A percentile compares a stretch with the other conserved stretches of the same genome.
Conservation (phyloP, 176 grass and related monocot species). For the Phoenix roebelenii region DNA sequence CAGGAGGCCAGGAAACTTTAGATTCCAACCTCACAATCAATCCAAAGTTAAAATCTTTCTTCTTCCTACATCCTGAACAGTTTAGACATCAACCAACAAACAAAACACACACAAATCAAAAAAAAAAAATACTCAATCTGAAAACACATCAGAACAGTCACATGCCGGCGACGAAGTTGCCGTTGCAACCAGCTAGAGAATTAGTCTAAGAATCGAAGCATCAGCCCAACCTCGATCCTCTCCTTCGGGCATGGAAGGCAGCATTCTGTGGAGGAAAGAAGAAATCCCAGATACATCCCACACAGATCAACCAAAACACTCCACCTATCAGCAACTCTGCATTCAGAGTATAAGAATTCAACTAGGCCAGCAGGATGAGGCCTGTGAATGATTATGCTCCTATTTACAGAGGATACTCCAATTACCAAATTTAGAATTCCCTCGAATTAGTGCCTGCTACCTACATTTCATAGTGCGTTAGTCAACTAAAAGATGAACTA, state of each 20-base stretch:
- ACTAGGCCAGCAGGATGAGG: not conserved
- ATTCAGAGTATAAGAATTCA: conserved; percentile 7
- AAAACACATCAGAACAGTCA: not conserved
- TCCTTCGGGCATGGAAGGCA: not conserved
- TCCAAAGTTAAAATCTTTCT: not conserved
- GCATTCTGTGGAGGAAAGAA: not conserved
- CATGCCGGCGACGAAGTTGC: not conserved
- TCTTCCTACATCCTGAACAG: not conserved
- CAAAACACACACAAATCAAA: not conserved
- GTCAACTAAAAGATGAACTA: not conserved
- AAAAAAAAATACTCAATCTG: not conserved
- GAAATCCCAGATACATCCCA: not conserved
- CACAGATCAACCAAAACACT: not conserved
- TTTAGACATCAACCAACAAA: not conserved
- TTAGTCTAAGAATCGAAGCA: not conserved
- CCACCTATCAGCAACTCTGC: conserved; percentile 7
- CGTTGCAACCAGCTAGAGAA: not conserved
- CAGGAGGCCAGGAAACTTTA: not conserved
- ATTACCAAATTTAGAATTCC: not conserved
- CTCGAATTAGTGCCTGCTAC: not conserved
- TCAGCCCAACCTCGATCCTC: not conserved
- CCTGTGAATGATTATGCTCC: conserved; percentile 1
- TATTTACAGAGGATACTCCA: not conserved
- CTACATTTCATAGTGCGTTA: conserved; percentile 12
- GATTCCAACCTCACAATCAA: not conserved